Evolutionary conservation across 1,139 yeast species (phyloP).

Genomic region (Tardiomyces digboiensis): DNA sequence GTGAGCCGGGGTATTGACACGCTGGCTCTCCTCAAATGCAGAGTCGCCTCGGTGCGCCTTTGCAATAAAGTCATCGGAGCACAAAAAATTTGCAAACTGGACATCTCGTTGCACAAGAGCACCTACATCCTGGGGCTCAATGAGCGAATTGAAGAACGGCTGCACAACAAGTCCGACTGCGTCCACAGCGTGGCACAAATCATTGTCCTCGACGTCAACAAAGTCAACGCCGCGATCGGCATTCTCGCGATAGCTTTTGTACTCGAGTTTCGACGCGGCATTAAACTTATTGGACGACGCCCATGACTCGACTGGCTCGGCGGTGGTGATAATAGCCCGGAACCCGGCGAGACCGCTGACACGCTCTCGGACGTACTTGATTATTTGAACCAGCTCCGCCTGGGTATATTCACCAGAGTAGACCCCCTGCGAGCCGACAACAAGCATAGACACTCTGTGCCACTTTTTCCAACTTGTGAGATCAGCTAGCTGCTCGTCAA

Average conservation of each 20-base stretch:
- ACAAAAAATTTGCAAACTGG: conserved; percentile 19
- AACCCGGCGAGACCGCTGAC: conserved; percentile 55
- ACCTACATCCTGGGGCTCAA: conserved; percentile 9
- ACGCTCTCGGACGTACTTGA: conserved; percentile 45
- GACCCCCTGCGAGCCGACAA: conserved; percentile 79
- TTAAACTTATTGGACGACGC: conserved; percentile 45
- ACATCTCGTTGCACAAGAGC: conserved; percentile 17
- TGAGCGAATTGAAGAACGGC: conserved; percentile 19
- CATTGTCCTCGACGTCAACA: conserved; percentile 58
- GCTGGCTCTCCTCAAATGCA: background rate
- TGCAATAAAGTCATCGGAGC: conserved; percentile 18
- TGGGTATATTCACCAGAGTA: conserved; percentile 58
- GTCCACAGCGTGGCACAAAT: conserved; percentile 45
- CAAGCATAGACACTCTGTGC: conserved; percentile 19
- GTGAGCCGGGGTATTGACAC: conserved; percentile 5
- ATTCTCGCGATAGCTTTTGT: conserved; percentile 61
- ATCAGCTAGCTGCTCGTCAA: conserved; percentile 21
- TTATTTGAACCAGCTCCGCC: conserved; percentile 44
- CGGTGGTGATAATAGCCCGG: conserved; percentile 78
- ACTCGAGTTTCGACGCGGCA: conserved; percentile 87
- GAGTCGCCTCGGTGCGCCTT: background rate
- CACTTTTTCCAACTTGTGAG: conserved; percentile 14
- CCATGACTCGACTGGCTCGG: conserved; percentile 61
- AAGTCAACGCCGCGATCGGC: conserved; percentile 67
- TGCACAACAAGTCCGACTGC: conserved; percentile 23